A percentile compares a stretch with the other conserved stretches of the same genome.
phyloP scores from a whole-genome alignment of 805 yeast genomes.

The Ascoidea tarda region DNA sequence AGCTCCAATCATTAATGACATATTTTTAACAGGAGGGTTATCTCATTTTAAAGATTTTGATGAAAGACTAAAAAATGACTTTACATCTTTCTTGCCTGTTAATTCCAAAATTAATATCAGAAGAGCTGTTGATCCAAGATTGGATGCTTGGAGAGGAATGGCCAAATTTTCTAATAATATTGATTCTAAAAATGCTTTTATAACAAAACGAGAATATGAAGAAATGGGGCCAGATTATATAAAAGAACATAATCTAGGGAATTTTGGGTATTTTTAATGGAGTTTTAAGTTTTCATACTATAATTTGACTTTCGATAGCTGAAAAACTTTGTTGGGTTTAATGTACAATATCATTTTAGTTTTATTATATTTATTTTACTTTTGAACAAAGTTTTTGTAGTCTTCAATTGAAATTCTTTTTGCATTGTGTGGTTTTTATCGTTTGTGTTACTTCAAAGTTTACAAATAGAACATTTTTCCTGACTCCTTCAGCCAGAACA shows the following conservation, averaged over 20 bases:
- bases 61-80: slow-evolving; percentile 55
- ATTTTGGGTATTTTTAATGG: slow-evolving; percentile 18
- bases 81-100: slow-evolving; percentile 56
- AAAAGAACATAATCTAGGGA: slow-evolving; percentile 75
- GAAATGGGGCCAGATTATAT: slow-evolving; percentile 86
- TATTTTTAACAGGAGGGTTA: slow-evolving; percentile 82
- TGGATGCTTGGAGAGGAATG: slow-evolving; percentile 95
- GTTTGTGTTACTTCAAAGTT: too few species aligned
- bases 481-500: too few species aligned
- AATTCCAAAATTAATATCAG: slow-evolving; percentile 47
- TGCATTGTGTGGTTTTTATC: too few species aligned
- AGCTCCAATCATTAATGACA: slow-evolving; percentile 29
- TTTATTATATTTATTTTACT: too few species aligned
- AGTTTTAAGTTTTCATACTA: neutral
- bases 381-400: too few species aligned
- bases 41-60: slow-evolving; percentile 51
- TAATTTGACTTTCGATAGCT: too few species aligned
- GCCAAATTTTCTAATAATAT: slow-evolving; percentile 51
- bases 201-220: slow-evolving; percentile 63
- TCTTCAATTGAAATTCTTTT: too few species aligned
- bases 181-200: slow-evolving; percentile 29
- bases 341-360: too few species aligned
- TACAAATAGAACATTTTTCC: too few species aligned
- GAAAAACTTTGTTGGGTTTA: too few species aligned
- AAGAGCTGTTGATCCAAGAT: slow-evolving; percentile 48